These are phyloP conservation scores for Nosema muscidifuracis DNA, from an alignment of 371 early-diverging fungal genomes.

Conservation along the genomic window DNA sequence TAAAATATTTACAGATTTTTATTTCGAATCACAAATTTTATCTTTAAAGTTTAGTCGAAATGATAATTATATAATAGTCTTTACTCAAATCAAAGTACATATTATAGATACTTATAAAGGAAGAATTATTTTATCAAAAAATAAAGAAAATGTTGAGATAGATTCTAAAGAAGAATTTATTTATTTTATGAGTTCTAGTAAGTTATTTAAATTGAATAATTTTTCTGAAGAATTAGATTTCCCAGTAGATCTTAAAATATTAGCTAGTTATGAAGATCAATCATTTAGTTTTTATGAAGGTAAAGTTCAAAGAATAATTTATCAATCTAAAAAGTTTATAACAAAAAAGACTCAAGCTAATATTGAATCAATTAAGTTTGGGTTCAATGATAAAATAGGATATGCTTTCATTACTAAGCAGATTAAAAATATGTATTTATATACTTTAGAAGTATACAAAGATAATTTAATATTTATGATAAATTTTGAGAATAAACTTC, in stretches of 20 bases:
- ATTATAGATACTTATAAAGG: neutral
- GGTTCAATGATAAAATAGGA: slow-evolving; percentile 19
- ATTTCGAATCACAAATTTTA: neutral
- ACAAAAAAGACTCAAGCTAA: slow-evolving; percentile 31
- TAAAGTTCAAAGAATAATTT: slow-evolving; percentile 38
- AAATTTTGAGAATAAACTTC: slow-evolving; percentile 7
- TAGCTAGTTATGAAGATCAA: neutral
- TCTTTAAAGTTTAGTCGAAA: neutral
- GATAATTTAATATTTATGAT: slow-evolving; percentile 18
- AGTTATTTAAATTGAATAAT: no score
- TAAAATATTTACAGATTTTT: neutral
- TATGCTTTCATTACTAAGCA: slow-evolving; percentile 44
- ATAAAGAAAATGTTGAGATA: neutral
- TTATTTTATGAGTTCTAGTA: neutral
- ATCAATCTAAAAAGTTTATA: neutral
- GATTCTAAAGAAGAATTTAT: neutral
- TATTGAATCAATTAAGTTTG: slow-evolving; percentile 31
- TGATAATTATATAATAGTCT: neutral
- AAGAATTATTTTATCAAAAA: neutral
- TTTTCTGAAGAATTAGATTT: no score
- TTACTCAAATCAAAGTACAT: neutral
- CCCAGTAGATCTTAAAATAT: neutral
- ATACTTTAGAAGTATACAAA: slow-evolving; percentile 37
- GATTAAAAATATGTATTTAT: slow-evolving; percentile 7
- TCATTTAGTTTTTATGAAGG: slow-evolving; percentile 25